phyloP scores from a whole-genome alignment of 2,329 filamentous ascomycete genomes.

The Fusarium chuoi region DNA sequence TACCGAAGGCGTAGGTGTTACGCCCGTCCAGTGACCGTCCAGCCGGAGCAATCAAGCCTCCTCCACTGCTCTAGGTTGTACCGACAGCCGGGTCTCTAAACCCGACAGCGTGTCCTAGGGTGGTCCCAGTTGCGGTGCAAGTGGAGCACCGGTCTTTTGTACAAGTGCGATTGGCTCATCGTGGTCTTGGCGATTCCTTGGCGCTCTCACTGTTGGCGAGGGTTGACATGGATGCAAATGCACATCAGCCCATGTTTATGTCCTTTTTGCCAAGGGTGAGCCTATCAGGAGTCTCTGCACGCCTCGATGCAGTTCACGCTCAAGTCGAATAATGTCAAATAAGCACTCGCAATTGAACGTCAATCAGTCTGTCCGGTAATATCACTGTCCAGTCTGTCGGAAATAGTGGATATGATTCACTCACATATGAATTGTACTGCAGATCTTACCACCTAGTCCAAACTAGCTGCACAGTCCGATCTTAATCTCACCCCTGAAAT shows the following conservation, averaged over 20 bases:
- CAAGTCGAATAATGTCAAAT: not conserved
- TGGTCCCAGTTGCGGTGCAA: slow-evolving; percentile 31
- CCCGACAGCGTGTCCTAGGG: slow-evolving; percentile 35
- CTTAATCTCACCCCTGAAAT: slow-evolving; percentile 19
- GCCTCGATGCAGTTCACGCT: slow-evolving; percentile 1
- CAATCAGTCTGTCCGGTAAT: slow-evolving; percentile 20
- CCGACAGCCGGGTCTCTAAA: slow-evolving; percentile 43
- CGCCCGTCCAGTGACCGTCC: slow-evolving; percentile 27
- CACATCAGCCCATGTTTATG: slow-evolving; percentile 24
- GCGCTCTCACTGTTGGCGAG: slow-evolving; percentile 1
- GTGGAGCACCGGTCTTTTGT: slow-evolving; percentile 27
- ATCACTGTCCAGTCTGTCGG: slow-evolving; percentile 25
- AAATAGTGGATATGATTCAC: slow-evolving; percentile 9
- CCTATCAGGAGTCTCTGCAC: slow-evolving; percentile 17
- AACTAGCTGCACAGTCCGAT: not conserved
- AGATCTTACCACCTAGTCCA: not conserved
- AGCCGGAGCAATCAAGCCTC: slow-evolving; percentile 30
- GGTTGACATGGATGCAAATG: slow-evolving; percentile 18
- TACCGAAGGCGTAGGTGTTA: slow-evolving; percentile 7
- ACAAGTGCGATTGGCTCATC: slow-evolving; percentile 9
- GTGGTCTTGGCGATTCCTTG: slow-evolving; percentile 5
- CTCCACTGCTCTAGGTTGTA: slow-evolving; percentile 22
- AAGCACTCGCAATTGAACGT: slow-evolving; percentile 23
- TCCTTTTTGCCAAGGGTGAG: slow-evolving; percentile 4
- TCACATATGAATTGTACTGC: not conserved